Conservation (phyloP, 805 yeast genomes). For the Starmerella stellata region DNA sequence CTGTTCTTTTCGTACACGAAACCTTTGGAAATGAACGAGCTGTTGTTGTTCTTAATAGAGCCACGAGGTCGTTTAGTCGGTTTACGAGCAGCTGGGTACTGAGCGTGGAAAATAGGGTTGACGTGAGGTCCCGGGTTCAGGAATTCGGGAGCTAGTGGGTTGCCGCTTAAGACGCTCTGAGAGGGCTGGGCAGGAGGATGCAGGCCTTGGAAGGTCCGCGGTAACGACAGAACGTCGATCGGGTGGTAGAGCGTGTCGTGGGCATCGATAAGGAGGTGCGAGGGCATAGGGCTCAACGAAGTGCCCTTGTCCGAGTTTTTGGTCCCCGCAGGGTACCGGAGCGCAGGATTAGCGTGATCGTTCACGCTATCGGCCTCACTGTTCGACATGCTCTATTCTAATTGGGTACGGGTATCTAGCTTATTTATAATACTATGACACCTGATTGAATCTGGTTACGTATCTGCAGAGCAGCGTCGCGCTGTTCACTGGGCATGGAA, state of each 20-base stretch:
- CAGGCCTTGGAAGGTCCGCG: conserved; percentile 19
- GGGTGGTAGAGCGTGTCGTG: conserved; percentile 14
- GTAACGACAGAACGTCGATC: conserved; percentile 20
- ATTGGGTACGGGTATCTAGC: not conserved
- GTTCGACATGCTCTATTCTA: not conserved
- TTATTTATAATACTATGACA: conserved; percentile 5
- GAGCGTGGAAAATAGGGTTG: conserved; percentile 3
- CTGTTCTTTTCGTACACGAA: conserved; percentile 24
- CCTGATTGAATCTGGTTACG: conserved; percentile 18
- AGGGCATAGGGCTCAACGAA: conserved; percentile 6
- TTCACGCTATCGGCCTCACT: not conserved
- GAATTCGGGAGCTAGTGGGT: conserved; percentile 17
- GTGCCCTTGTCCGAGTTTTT: conserved; percentile 1
- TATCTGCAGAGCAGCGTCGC: conserved; percentile 22
- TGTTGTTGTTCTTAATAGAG: conserved; percentile 23
- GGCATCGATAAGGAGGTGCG: conserved; percentile 2
- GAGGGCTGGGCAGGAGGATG: conserved; percentile 20
- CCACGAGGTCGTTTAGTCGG: not conserved
- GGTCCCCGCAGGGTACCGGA: not conserved
- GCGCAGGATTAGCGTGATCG: not conserved
- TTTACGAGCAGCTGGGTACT: conserved; percentile 1
- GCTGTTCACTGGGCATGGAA: conserved; percentile 35
- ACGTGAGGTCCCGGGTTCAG: conserved; percentile 11
- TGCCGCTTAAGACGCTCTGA: conserved; percentile 24
- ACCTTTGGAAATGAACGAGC: conserved; percentile 25